These are phyloP conservation scores for Ephemerocybe angulata DNA, from an alignment of 768 basidiomycete genomes.

Conservation along the genomic window DNA sequence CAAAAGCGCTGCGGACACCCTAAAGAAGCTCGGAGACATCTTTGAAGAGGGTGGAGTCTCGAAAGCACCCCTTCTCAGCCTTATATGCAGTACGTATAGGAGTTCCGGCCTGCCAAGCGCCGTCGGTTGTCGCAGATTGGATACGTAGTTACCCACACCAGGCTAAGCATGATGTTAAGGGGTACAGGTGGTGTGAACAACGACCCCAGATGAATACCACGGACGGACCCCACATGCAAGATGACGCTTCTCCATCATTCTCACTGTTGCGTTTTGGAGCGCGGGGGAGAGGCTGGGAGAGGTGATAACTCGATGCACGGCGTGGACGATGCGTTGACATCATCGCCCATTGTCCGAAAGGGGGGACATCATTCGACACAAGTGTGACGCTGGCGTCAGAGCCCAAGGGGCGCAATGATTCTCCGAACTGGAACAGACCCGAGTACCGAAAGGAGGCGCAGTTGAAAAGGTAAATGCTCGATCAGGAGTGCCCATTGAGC, in stretches of 20 bases:
- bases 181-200: background rate
- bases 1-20: background rate
- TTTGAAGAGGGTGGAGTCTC: no score
- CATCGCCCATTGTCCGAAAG: no score
- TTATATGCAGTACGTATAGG: background rate
- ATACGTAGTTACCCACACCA: background rate
- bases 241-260: background rate
- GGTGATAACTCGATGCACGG: background rate
- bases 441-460: no score
- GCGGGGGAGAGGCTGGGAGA: background rate
- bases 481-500: no score
- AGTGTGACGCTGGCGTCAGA: no score
- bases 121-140: background rate
- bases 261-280: background rate
- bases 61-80: background rate
- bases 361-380: no score
- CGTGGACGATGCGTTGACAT: no score
- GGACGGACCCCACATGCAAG: background rate
- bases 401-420: no score
- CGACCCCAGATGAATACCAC: background rate
- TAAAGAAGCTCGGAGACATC: conserved; percentile 11
- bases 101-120: background rate
- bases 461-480: no score
- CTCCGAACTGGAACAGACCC: no score
- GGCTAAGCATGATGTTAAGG: background rate